Conservation (phyloP, 2,329 filamentous ascomycete genomes). For the Xylariaceae sp. region DNA sequence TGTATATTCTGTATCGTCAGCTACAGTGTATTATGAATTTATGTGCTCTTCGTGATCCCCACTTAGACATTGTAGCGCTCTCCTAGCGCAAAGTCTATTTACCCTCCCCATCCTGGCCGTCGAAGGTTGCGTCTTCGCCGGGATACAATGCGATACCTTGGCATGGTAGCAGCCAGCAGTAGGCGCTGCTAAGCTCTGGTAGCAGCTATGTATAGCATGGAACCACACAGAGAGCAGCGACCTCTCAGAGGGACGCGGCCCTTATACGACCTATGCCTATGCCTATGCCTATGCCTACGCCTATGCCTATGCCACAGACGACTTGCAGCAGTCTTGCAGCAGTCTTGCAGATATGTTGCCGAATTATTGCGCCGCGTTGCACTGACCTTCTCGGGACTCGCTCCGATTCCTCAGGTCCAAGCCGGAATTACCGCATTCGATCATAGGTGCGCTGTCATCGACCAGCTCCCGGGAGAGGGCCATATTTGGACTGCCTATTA, state of each 20-base stretch:
- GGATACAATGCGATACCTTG: too few relatives aligned
- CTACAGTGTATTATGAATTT: background rate
- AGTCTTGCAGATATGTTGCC: slow-evolving; percentile 8
- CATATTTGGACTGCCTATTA: background rate
- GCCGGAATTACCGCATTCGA: slow-evolving; percentile 1
- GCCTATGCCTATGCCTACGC: too few relatives aligned
- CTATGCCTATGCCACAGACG: background rate
- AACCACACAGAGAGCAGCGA: too few relatives aligned
- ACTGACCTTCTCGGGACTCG: slow-evolving; percentile 1
- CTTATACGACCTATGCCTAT: too few relatives aligned
- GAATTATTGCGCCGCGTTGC: background rate
- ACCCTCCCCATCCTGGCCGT: slow-evolving; percentile 16
- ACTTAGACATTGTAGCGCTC: slow-evolving; percentile 5
- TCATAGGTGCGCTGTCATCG: slow-evolving; percentile 7
- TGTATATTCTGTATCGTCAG: background rate
- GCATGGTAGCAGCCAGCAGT: too few relatives aligned
- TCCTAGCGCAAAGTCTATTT: slow-evolving; percentile 27
- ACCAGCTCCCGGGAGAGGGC: background rate
- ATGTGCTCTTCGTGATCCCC: background rate
- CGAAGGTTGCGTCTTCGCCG: background rate
- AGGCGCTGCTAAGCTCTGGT: too few relatives aligned
- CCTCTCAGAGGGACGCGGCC: background rate
- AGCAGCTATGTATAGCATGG: too few relatives aligned
- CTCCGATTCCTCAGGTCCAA: background rate
- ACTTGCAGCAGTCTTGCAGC: slow-evolving; percentile 8